Evolutionary conservation across 202 grass and related monocot species (phyloP).

Genomic region (Schoenoplectus triqueter): DNA sequence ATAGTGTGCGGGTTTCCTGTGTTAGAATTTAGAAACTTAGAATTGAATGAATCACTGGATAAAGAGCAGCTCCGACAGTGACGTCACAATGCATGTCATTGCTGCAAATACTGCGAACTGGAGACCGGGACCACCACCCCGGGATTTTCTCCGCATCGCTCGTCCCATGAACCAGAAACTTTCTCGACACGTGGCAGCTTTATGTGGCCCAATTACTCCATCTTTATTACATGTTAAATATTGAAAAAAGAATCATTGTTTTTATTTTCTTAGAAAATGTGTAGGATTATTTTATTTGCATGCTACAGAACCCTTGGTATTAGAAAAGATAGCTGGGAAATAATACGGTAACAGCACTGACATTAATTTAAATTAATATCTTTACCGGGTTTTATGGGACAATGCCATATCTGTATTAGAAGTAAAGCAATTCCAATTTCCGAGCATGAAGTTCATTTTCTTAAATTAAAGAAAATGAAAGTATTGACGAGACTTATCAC

Average conservation of each 20-base stretch:
- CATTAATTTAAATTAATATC: neutral
- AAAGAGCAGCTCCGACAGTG: conserved; percentile 24
- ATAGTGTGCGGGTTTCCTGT: neutral
- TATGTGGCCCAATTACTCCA: neutral
- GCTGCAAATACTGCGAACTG: conserved; percentile 6
- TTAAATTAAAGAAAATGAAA: neutral
- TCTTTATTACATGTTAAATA: conserved; percentile 24
- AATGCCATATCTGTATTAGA: neutral
- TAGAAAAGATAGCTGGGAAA: neutral
- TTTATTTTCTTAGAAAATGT: neutral
- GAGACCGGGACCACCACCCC: conserved; percentile 21
- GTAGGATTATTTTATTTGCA: conserved; percentile 9
- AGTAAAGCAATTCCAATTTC: neutral
- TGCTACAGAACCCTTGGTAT: conserved; percentile 6
- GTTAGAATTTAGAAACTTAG: no score
- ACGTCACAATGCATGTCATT: conserved; percentile 41
- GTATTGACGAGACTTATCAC: neutral
- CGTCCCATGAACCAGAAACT: neutral
- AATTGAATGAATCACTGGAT: neutral
- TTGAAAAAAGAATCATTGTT: neutral
- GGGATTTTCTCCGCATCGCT: conserved; percentile 26
- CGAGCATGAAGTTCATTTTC: neutral
- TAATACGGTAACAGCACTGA: neutral
- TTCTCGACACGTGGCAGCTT: conserved; percentile 28
- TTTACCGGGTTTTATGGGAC: neutral